Base-by-base conservation (phyloP, 192 early-diverging fungal species). In the Coemansia umbellata region DNA sequence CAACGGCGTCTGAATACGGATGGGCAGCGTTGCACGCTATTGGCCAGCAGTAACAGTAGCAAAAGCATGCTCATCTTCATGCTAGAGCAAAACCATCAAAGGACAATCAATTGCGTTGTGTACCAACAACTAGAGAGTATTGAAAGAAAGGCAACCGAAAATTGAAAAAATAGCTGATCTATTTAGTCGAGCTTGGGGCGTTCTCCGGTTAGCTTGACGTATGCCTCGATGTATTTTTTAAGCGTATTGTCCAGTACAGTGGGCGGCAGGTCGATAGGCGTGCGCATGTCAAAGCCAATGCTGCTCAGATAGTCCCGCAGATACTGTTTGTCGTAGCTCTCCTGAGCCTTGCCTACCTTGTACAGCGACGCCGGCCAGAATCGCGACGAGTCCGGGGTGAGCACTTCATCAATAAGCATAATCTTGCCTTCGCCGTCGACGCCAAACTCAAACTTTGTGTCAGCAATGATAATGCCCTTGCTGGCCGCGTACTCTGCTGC, bases 401-500 rank as follows among this genome's bases (percentile, higher is more conserved):
- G 81, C 24, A 92, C 95, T 71, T 99, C 97, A 64, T 99, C 97
- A 13, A 92, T 86, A 47, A 99, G 78, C 58, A 92, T 84, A 19
- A 98, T 63, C 19, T 70, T 79, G 53, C 90, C 90, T 13, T 88
- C 50, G 28, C 80, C 74, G 74, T 98, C 91, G 8, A 91, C 83
- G 49, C 97, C 97, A 84, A 99, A 99, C 77, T 99, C 97, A 68
- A 99, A 97, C 71, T 99, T 99, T 30, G 97, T 99, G 52, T 99
- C 97, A 9, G 97, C 97, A 78, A 99, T 99, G 45, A 99, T 92
- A 50, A 99, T 96, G 27, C 94, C 94, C 68, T 82, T 84, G 24
- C 69, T 65, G 4, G 68, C 43, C 3, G 95, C 95, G 53, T 93
- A 94, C 33, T 90, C 83, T 17, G 85, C 83, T 1, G 97, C 97